phyloP scores from a whole-genome alignment of 169 alveolate species.

The Babesia ovata region DNA sequence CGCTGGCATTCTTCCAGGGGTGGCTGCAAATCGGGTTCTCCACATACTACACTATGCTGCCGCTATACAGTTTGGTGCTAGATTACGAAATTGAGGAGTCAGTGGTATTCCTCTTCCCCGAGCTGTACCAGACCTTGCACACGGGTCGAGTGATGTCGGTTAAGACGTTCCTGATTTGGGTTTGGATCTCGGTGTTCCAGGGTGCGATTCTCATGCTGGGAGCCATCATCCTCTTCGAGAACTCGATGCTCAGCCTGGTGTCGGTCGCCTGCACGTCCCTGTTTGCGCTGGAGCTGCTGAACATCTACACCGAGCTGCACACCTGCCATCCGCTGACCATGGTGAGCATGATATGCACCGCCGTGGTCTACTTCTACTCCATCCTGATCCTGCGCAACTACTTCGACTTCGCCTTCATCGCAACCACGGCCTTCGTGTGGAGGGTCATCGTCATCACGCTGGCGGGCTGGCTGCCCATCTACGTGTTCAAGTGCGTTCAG shows the following conservation, averaged over 20 bases:
- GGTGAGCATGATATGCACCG: constrained; percentile 79
- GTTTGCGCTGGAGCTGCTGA: constrained; percentile 91
- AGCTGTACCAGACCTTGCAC: constrained; percentile 90
- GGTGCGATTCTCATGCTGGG: constrained; percentile 95
- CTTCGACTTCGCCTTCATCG: constrained; percentile 87
- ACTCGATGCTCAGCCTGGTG: constrained; percentile 89
- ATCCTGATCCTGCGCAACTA: constrained; percentile 86
- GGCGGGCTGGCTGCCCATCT: constrained; percentile 91
- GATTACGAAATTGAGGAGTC: constrained; percentile 90
- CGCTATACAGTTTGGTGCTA: constrained; percentile 92
- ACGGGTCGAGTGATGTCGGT: constrained; percentile 91
- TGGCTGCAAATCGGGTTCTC: constrained; percentile 97
- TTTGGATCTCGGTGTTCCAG: constrained; percentile 92
- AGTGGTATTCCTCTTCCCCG: constrained; percentile 90
- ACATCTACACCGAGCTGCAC: constrained; percentile 92
- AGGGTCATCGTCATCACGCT: constrained; percentile 87
- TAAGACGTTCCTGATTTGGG: constrained; percentile 94
- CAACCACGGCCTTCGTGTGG: constrained; percentile 86
- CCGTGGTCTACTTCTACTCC: constrained; percentile 82
- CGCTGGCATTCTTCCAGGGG: constrained; percentile 97
- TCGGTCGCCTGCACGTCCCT: constrained; percentile 95
- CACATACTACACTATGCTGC: constrained; percentile 94
- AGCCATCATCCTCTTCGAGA: constrained; percentile 89
- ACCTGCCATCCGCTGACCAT: constrained; percentile 86
- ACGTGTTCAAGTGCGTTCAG: constrained; percentile 79